Evolutionary conservation across 2,329 filamentous ascomycete species (phyloP).

Genomic region (Coccinonectria pachysandricola): DNA sequence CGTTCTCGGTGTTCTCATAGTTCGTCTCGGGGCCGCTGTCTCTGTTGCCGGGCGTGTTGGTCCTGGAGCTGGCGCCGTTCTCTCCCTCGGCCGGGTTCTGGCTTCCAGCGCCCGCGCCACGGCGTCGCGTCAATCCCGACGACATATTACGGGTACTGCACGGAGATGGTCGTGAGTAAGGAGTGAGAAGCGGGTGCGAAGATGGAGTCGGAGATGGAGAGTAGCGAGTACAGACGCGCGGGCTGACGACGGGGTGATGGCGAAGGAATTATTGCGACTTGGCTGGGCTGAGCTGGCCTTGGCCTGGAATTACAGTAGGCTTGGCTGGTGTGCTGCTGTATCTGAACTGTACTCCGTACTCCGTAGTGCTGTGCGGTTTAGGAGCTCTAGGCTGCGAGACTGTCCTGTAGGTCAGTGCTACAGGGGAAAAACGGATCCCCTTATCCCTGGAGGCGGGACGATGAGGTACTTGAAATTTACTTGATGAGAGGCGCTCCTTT

Average conservation of each 20-base stretch:
- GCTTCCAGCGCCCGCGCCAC: slow-evolving; percentile 59
- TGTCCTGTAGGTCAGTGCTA: too few relatives aligned
- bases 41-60: slow-evolving; percentile 45
- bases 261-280: neutral
- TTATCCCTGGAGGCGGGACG: too few relatives aligned
- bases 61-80: slow-evolving; percentile 40
- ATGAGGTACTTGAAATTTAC: too few relatives aligned
- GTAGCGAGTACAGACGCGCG: neutral
- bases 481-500: too few relatives aligned
- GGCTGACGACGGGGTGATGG: neutral
- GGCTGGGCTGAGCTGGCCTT: neutral
- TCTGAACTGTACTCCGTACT: too few relatives aligned
- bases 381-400: too few relatives aligned
- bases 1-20: slow-evolving; percentile 87
- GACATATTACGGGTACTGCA: slow-evolving; percentile 17
- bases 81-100: slow-evolving; percentile 45
- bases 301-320: too few relatives aligned
- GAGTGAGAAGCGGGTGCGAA: slow-evolving; percentile 5
- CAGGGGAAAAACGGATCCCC: too few relatives aligned
- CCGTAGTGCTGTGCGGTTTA: too few relatives aligned
- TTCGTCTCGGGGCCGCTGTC: slow-evolving; percentile 61
- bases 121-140: slow-evolving; percentile 52
- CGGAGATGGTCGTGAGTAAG: slow-evolving; percentile 5
- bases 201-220: slow-evolving; percentile 6
- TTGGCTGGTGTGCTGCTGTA: too few relatives aligned